These are phyloP conservation scores for Pseudogymnoascus sp. DNA, from an alignment of 2,329 filamentous ascomycete genomes.

Conservation along the genomic window DNA sequence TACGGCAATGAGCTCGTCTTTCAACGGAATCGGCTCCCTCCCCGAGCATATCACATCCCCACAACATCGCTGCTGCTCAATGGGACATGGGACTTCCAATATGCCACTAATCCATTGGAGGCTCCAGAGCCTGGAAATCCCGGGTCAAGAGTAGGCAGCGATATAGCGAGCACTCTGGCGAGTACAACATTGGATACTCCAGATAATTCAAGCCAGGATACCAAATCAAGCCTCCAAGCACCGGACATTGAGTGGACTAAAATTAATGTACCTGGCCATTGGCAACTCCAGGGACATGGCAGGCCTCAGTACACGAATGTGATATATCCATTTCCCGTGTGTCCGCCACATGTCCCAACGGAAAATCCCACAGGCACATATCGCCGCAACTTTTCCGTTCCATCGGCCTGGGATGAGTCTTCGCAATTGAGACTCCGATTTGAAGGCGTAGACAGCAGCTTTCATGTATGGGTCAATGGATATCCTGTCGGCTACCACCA, in stretches of 20 bases:
- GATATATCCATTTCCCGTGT: conserved; percentile 57
- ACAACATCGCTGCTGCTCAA: conserved; percentile 44
- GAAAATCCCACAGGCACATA: conserved; percentile 62
- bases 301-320: conserved; percentile 63
- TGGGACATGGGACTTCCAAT: conserved; percentile 51
- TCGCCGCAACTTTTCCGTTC: conserved; percentile 47
- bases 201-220: background rate
- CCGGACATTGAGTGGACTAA: conserved; percentile 4
- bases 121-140: conserved; percentile 35
- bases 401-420: conserved; percentile 37
- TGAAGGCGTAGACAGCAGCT: conserved; percentile 65
- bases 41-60: conserved; percentile 47
- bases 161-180: conserved; percentile 10
- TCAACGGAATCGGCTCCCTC: conserved; percentile 45
- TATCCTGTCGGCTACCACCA: conserved; percentile 59
- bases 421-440: conserved; percentile 57
- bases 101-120: conserved; percentile 38
- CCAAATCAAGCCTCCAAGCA: conserved; percentile 1
- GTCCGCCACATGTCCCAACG: conserved; percentile 54
- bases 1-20: conserved; percentile 46
- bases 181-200: background rate
- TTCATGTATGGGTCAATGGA: conserved; percentile 63
- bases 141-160: conserved; percentile 20
- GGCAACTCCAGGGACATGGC: conserved; percentile 64
- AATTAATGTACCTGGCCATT: conserved; percentile 55